Base-by-base conservation (phyloP, 257 asterid genomes). In the Eucommia ulmoides region DNA sequence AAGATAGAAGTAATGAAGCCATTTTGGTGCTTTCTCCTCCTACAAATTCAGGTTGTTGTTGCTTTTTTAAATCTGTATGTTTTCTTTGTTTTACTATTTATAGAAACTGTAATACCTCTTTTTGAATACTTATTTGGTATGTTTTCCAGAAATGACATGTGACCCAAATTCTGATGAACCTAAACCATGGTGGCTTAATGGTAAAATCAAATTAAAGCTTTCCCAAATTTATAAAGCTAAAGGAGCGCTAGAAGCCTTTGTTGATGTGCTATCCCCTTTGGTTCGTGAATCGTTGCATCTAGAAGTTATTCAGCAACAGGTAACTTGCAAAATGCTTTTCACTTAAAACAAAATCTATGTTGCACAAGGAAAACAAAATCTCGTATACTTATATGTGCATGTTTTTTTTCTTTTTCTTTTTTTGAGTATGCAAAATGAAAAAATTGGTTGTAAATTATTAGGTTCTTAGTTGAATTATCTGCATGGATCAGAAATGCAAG, bases 21-120 rank as follows among this genome's bases (percentile, higher is more conserved):
- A 78, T 84, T 65, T 73, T 79, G 64, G 78, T 88, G 62, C 94
- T 88, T 50, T 77, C 85, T 59, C 85, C 93, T 59, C 88, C 95
- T 42, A n/a, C n/a, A n/a, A 51, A 66, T 53, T 58, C 80, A 59
- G 83, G 88, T n/a, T 70, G 62, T 38, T 22, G 50, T 38, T 38
- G 33, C 41, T 48, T 60, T 68, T 16, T 51, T 51, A 19, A 24
- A 22, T 20, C 20, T 19, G 63, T 50, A 42, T 49, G 52, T 54
- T 46, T 8, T 35, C 21, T 52, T 51, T 60, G 55, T 55, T 15
- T n/a, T n/a, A n/a, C n/a, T n/a, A n/a, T n/a, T n/a, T n/a, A 52
- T 55, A 29, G 12, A 12, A 5, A 12, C 12, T 29, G 38, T 29
- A 29, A 29, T 29, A 12, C 49, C 45, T 55, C 60, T 67, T 57